Conservation (phyloP, 2,329 filamentous ascomycete genomes). For the Ceratocystis papillata region DNA sequence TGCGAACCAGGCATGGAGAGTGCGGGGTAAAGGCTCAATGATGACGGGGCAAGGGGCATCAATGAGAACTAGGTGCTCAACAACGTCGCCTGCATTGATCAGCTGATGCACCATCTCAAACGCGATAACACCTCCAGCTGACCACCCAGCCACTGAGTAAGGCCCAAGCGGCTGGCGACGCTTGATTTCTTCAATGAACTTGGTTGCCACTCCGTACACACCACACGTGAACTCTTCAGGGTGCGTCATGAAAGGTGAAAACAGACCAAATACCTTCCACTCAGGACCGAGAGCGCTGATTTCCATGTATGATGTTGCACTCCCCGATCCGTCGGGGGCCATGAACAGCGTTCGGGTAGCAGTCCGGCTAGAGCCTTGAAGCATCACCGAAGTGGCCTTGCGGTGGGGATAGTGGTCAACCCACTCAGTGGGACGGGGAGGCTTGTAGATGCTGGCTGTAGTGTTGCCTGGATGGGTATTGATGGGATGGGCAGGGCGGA, state of each 20-base stretch:
- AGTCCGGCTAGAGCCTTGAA: constrained; percentile 43
- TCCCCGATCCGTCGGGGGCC: constrained; percentile 46
- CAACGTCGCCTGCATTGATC: constrained; percentile 44
- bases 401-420: constrained; percentile 40
- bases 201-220: constrained; percentile 44
- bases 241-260: constrained; percentile 54
- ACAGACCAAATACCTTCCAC: constrained; percentile 43
- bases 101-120: constrained; percentile 56
- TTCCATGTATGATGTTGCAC: constrained; percentile 53
- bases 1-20: constrained; percentile 61
- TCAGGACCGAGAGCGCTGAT: constrained; percentile 33
- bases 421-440: constrained; percentile 32
- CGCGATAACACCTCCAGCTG: constrained; percentile 63
- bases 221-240: constrained; percentile 47
- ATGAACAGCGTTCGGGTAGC: constrained; percentile 43
- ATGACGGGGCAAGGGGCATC: constrained; percentile 57
- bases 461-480: constrained; percentile 31
- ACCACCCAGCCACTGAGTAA: constrained; percentile 62
- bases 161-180: constrained; percentile 58
- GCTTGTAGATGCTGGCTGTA: constrained; percentile 41
- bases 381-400: constrained; percentile 39
- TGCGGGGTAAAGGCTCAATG: constrained; percentile 53
- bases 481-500: constrained; percentile 27
- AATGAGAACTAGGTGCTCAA: constrained; percentile 52
- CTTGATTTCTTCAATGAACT: constrained; percentile 53